phyloP scores from a whole-genome alignment of 2,329 filamentous ascomycete genomes.

The Didymella keratinophila region DNA sequence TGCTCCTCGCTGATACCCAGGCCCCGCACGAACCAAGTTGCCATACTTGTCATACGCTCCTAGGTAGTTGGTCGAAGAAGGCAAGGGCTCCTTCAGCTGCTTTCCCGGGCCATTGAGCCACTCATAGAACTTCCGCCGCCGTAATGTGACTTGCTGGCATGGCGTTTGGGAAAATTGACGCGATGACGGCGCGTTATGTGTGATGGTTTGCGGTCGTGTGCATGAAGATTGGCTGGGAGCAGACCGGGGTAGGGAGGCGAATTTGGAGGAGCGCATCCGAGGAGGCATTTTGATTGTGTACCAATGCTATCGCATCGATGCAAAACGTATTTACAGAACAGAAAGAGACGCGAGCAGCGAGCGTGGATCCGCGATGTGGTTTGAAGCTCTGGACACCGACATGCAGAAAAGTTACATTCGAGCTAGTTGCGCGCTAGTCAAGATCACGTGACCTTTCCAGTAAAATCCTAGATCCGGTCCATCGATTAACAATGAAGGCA shows the following conservation, averaged over 20 bases:
- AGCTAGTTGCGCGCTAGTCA: constrained; percentile 26
- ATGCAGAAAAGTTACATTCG: constrained; percentile 33
- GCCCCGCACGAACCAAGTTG: constrained; percentile 53
- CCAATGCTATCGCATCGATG: constrained; percentile 43
- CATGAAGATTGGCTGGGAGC: constrained; percentile 28
- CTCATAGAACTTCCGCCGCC: constrained; percentile 63
- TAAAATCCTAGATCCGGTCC: neutral
- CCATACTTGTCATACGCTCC: constrained; percentile 61
- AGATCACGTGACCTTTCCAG: constrained; percentile 5
- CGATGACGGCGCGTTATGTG: constrained; percentile 33
- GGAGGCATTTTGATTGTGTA: constrained; percentile 41
- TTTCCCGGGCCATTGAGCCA: constrained; percentile 66
- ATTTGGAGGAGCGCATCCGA: constrained; percentile 42
- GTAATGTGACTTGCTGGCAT: constrained; percentile 55
- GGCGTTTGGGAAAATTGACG: constrained; percentile 50
- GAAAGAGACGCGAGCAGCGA: constrained; percentile 17
- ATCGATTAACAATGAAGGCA: neutral
- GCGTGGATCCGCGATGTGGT: constrained; percentile 23
- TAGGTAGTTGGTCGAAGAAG: constrained; percentile 63
- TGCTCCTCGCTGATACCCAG: constrained; percentile 32
- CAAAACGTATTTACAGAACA: constrained; percentile 18
- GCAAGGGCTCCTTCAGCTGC: constrained; percentile 58
- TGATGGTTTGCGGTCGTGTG: constrained; percentile 34
- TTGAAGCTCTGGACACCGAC: constrained; percentile 23
- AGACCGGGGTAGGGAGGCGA: constrained; percentile 33